A percentile compares a stretch with the other conserved stretches of the same genome.
These are phyloP conservation scores for Schizochytrium sp. DNA, from an alignment of 108 stramenopile species.

Conservation along the genomic window DNA sequence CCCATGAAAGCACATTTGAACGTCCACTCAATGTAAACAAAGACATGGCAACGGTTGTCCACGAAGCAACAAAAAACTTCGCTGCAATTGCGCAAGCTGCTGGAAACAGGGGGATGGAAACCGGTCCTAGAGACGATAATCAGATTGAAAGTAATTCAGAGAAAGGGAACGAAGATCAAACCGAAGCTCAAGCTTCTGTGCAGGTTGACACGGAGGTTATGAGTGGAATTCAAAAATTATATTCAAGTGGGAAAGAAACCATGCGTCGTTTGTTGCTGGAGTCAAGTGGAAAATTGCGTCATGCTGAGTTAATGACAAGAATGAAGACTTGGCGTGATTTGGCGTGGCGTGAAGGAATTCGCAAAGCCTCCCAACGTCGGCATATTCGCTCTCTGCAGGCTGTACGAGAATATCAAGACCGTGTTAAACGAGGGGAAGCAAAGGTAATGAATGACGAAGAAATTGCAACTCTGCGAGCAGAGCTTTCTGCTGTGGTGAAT, in stretches of 20 bases:
- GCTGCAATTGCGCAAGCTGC: no score
- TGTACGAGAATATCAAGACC: constrained; percentile 38
- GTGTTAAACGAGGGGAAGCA: not conserved
- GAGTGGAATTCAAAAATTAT: no score
- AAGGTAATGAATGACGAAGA: not conserved
- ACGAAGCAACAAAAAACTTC: constrained; percentile 23
- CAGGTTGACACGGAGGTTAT: no score
- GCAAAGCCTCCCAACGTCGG: constrained; percentile 43
- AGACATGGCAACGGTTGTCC: constrained; percentile 28
- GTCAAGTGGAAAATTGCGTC: not conserved
- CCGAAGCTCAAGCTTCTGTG: no score
- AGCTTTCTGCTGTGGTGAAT: not conserved
- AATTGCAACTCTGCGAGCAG: not conserved
- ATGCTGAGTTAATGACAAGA: not conserved
- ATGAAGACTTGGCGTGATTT: constrained; percentile 51
- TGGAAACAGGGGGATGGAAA: no score
- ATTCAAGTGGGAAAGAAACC: no score
- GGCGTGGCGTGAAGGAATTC: constrained; percentile 53
- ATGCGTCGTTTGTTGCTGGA: no score
- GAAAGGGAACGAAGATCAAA: no score
- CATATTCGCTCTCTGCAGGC: constrained; percentile 4
- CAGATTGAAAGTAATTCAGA: no score
- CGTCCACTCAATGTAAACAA: not conserved
- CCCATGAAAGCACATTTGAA: constrained; percentile 30
- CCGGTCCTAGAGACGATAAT: no score